Base-by-base conservation (phyloP, 1,284 basidiomycete genomes). In the Neolentinus lepideus region DNA sequence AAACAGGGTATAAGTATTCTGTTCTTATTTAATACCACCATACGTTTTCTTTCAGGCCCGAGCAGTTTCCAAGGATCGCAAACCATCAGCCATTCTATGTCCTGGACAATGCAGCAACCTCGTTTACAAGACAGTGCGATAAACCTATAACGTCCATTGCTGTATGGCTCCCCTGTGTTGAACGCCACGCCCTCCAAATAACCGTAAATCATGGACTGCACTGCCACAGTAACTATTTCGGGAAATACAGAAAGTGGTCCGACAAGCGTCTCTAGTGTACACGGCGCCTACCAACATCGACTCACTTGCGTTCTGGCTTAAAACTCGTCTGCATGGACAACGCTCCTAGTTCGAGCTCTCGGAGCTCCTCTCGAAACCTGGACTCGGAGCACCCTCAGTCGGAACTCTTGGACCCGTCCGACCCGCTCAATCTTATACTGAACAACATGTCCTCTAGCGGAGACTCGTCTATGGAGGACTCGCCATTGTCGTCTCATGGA, bases 401-500 rank as follows among this genome's bases (percentile, higher is more conserved):
- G 8, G 38, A 43, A 6, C 38, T 43, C 8, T 29, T 70, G 51
- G 81, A 81, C 62, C 71, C 75, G 4, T 75, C 72, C 2, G 81
- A 84, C 67, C 79, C 78, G 1, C 71, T 83, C 8, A 80, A 77
- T 60, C 69, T 83, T 48, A 69, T 83, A 22, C 71, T 83, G 16
- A 74, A 76, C 60, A 75, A 75, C 60, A 63, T 68, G 27, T 62
- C 71, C 12, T 67, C 72, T 29, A 60, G 54, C 36, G 65, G 55
- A 1, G 62, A 70, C 53, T 63, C 67, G 11, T 63, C 66, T 38
- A 62, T 69, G 58, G 73, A 78, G 50, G 67, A 70, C 4, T 66
- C 69, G 12, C 10, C 26, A 8, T 52, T 29, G 4, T 31, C 29
- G 6, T 31, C 51, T 14, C 29, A 36, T 19, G 22, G 51, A 16